phyloP scores from a whole-genome alignment of 2,329 filamentous ascomycete genomes.

The Sclerotinia nivalis region DNA sequence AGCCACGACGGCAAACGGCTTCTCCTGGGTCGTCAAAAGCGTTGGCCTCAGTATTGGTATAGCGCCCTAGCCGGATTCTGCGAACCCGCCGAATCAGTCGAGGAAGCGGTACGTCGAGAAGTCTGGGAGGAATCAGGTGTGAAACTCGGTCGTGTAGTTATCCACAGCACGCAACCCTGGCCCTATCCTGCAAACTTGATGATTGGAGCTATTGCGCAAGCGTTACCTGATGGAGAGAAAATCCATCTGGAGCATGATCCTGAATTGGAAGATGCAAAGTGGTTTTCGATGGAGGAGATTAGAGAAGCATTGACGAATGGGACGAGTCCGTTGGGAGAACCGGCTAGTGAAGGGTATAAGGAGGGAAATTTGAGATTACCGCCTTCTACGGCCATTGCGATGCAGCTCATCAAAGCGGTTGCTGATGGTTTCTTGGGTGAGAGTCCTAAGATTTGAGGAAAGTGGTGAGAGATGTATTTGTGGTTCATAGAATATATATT shows the following conservation, averaged over 20 bases:
- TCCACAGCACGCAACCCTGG: constrained; percentile 86
- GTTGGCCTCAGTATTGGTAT: constrained; percentile 85
- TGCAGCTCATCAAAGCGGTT: constrained; percentile 81
- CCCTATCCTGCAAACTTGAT: constrained; percentile 83
- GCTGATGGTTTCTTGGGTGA: constrained; percentile 63
- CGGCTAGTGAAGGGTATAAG: constrained; percentile 65
- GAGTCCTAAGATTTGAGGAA: constrained; percentile 35
- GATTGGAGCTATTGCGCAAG: constrained; percentile 87
- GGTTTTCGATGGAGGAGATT: constrained; percentile 83
- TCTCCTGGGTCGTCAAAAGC: constrained; percentile 80
- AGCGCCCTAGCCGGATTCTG: constrained; percentile 85
- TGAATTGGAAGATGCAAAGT: constrained; percentile 85
- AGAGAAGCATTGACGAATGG: constrained; percentile 69
- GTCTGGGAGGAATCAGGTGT: constrained; percentile 87
- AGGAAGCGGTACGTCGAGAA: constrained; percentile 80
- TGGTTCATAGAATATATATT: neutral
- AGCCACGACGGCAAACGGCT: constrained; percentile 67
- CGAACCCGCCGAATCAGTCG: constrained; percentile 81
- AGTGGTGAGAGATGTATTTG: neutral
- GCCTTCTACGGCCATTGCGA: constrained; percentile 85
- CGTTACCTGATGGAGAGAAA: constrained; percentile 73
- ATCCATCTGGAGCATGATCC: constrained; percentile 86
- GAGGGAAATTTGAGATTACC: constrained; percentile 79
- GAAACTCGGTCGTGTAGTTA: constrained; percentile 70
- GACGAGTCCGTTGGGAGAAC: constrained; percentile 66